These are phyloP conservation scores for Lindgomyces ingoldianus DNA, from an alignment of 495 filamentous ascomycete genomes.

Conservation along the genomic window DNA sequence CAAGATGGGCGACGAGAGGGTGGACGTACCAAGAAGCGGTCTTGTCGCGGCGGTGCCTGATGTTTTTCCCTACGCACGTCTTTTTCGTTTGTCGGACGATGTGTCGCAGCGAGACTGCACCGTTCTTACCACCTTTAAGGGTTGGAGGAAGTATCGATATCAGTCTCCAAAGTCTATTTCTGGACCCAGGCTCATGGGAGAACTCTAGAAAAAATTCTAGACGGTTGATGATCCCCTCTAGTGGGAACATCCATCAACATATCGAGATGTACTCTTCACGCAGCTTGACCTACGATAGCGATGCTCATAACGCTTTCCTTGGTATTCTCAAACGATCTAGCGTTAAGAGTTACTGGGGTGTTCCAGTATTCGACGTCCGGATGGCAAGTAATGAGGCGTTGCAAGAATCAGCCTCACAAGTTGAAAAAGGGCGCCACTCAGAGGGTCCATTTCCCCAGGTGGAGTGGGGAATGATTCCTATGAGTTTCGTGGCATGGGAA, in stretches of 20 bases:
- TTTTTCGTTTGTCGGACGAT: constrained; percentile 6
- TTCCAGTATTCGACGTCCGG: background rate
- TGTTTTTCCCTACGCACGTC: background rate
- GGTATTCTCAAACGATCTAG: background rate
- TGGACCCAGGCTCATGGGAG: background rate
- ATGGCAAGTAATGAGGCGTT: background rate
- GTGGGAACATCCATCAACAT: background rate
- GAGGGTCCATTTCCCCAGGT: background rate
- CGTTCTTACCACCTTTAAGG: background rate
- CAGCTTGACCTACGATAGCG: background rate
- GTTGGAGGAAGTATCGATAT: background rate
- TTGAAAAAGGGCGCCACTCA: background rate
- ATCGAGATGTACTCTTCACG: background rate
- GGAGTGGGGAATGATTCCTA: too few relatives aligned
- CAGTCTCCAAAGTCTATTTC: background rate
- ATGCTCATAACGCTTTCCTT: background rate
- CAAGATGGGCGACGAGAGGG: constrained; percentile 10
- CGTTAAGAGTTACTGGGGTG: background rate
- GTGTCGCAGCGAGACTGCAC: background rate
- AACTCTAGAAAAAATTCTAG: background rate
- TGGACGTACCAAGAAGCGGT: constrained; percentile 20
- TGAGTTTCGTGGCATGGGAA: background rate
- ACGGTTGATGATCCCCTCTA: background rate
- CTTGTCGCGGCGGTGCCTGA: constrained; percentile 6
- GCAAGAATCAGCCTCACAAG: background rate